Conservation (phyloP, 2,329 filamentous ascomycete species). For the Aspergillus sp. region DNA sequence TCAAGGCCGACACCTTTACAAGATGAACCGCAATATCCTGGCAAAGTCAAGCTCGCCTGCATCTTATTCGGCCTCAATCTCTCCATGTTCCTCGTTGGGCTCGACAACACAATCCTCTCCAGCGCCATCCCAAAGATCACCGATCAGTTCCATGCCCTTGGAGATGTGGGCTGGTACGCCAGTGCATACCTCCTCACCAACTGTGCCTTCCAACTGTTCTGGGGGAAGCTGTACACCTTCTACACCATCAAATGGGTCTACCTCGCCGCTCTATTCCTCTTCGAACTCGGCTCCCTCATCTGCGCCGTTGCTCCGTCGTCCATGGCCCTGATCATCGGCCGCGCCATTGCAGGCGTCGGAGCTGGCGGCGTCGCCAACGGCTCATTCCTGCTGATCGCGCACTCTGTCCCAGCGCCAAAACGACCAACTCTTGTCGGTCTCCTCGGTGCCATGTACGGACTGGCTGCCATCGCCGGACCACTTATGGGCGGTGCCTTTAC, state of each 20-base stretch:
- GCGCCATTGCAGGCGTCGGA: conserved; percentile 22
- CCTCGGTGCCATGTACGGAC: not conserved
- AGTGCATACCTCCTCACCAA: conserved; percentile 8
- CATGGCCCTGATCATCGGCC: conserved; percentile 21
- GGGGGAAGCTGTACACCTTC: conserved; percentile 4
- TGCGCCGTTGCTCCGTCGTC: conserved; percentile 22
- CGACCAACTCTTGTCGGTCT: conserved; percentile 1
- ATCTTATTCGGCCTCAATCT: not conserved
- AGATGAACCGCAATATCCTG: not conserved
- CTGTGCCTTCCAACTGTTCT: conserved; percentile 6
- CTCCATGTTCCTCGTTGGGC: not conserved
- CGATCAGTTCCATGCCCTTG: conserved; percentile 28
- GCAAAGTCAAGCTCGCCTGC: not conserved
- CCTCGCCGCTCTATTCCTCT: conserved; percentile 21
- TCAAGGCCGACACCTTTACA: not conserved
- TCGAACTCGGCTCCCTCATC: conserved; percentile 25
- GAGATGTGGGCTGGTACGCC: conserved; percentile 12
- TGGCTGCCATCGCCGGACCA: conserved; percentile 4
- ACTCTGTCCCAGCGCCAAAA: not conserved
- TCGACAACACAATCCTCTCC: conserved; percentile 32
- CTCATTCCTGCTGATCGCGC: not conserved
- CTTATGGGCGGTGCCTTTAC: conserved; percentile 15
- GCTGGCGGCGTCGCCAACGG: conserved; percentile 2
- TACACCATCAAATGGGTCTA: conserved; percentile 20
- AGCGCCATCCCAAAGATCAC: conserved; percentile 37